Percentiles rank a stretch among this genome's conserved stretches.
phyloP scores from a whole-genome alignment of 1,284 basidiomycete species.

The Cerrena zonata region DNA sequence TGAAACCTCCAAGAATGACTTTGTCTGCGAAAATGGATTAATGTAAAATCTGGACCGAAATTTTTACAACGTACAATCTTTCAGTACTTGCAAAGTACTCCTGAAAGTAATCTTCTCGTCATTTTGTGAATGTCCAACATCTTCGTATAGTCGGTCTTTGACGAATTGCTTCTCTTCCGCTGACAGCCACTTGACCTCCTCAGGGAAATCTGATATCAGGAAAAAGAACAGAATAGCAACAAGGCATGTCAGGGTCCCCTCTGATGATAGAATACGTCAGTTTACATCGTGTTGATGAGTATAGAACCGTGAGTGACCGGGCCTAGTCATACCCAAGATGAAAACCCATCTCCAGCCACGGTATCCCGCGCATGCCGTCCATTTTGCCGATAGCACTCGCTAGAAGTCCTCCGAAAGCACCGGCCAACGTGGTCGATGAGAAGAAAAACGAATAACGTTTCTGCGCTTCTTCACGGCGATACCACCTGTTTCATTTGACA shows the following conservation, averaged over 20 bases:
- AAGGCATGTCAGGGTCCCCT: constrained; percentile 33
- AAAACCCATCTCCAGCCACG: constrained; percentile 36
- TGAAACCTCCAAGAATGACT: constrained; percentile 20
- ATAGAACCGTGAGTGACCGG: no score
- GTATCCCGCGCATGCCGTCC: constrained; percentile 28
- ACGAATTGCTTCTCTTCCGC: constrained; percentile 19
- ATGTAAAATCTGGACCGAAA: background rate
- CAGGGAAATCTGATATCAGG: constrained; percentile 22
- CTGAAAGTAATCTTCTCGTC: constrained; percentile 13
- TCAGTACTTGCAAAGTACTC: constrained; percentile 14
- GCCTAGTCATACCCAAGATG: constrained; percentile 37
- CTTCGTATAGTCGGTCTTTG: constrained; percentile 19
- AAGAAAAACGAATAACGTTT: constrained; percentile 35
- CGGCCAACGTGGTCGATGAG: constrained; percentile 29
- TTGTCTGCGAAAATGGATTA: constrained; percentile 11
- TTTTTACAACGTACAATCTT: constrained; percentile 16
- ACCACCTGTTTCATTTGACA: constrained; percentile 29
- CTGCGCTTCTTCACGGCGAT: constrained; percentile 33
- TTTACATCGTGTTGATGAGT: background rate
- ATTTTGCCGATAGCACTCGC: constrained; percentile 32
- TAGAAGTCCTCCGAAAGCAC: constrained; percentile 31
- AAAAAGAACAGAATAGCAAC: constrained; percentile 26
- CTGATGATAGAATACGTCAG: constrained; percentile 11
- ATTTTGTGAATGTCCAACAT: constrained; percentile 19
- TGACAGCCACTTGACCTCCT: constrained; percentile 21